phyloP scores from a whole-genome alignment of 257 asterid genomes.

The Solanum pennellii region DNA sequence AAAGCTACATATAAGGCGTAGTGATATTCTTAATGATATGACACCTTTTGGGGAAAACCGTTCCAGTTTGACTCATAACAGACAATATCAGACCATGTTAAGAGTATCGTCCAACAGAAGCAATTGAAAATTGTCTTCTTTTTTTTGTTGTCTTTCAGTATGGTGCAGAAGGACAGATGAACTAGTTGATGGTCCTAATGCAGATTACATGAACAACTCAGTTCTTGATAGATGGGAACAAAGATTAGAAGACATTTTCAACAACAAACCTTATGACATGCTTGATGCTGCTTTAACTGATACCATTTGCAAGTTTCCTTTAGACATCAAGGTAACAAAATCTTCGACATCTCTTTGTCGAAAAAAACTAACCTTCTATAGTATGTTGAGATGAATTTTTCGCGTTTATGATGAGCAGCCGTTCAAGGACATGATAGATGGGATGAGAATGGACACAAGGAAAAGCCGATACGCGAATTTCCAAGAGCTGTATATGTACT shows the following conservation, averaged over 20 bases:
- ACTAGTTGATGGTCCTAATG: constrained; percentile 76
- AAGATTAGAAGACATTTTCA: constrained; percentile 56
- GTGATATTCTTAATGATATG: background rate
- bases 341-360: background rate
- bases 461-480: constrained; percentile 51
- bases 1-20: background rate
- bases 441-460: constrained; percentile 76
- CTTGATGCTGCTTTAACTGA: constrained; percentile 78
- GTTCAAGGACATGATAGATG: constrained; percentile 82
- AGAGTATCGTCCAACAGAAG: background rate
- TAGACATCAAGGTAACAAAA: constrained; percentile 52
- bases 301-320: constrained; percentile 53
- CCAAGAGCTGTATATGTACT: constrained; percentile 53
- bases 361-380: background rate
- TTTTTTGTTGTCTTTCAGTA: constrained; percentile 18
- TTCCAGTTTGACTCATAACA: background rate
- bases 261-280: constrained; percentile 61
- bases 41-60: background rate
- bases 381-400: background rate
- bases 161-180: constrained; percentile 93
- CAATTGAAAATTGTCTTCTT: background rate
- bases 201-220: constrained; percentile 29
- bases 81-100: background rate
- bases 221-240: constrained; percentile 79
- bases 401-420: constrained; percentile 26